Base-by-base conservation (phyloP, 306 rosid genomes). In the Quercus glauca region DNA sequence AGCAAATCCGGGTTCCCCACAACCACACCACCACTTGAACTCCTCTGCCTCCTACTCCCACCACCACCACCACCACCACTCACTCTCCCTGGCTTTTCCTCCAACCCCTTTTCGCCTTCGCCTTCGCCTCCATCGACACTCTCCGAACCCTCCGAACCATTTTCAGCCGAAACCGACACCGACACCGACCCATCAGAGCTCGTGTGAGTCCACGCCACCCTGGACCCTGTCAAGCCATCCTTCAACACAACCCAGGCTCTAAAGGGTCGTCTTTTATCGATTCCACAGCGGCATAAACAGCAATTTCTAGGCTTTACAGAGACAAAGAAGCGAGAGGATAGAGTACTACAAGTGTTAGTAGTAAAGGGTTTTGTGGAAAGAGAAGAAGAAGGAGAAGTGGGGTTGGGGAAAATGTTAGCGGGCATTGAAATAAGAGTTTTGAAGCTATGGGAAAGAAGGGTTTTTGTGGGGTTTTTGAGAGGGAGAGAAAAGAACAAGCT, bases 1-100 rank as follows among this genome's bases (percentile, higher is more conserved):
- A 95, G 72, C 88, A 95, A 90, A 78, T 95, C 98, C 55, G 99
- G 97, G 80, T 84, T 90, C n/a, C 88, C 85, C 1, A 83, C 77
- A 21, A 81, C 19, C 20, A 77, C 76, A 23, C 83, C 84, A 35
- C 23, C 85, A 83, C 60, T 56, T 18, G 86, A 61, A 49, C 89
- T 55, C 78, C 84, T 89, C 63, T 85, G 94, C 78, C 93, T 82
- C 83, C 98, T 85, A 83, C 51, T 59, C 14, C 17, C 26, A 58
- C 64, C 12, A 21, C 64, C 12, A 20, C 41, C 12, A 20, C 41
- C 70, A 61, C 69, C 41, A 33, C 71, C 1, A 33, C 63, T 85
- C 31, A 87, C 64, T 73, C 69, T 80, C 29, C 53, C 72, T 1
- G 84, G 74, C 80, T 86, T 88, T 65, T 84, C 87, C 68, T 82